phyloP scores from a whole-genome alignment of 768 basidiomycete genomes.

The Russula compacta region DNA sequence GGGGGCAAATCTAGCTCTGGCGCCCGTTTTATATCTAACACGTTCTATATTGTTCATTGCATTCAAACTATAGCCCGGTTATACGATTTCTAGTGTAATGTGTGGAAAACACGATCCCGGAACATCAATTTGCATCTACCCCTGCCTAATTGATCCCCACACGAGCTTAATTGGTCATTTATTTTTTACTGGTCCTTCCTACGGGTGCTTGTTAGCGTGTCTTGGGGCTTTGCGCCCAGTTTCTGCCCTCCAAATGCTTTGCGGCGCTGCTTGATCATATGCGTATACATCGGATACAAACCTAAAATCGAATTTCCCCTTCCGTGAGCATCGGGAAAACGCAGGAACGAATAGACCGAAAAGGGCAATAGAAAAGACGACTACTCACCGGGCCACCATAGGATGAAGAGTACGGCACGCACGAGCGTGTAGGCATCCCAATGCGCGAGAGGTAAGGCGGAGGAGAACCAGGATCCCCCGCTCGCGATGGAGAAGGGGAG shows the following conservation, averaged over 20 bases:
- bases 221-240: slow-evolving; percentile 30
- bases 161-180: not conserved
- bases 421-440: slow-evolving; percentile 33
- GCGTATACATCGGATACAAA: slow-evolving; percentile 46
- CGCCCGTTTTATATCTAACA: not conserved
- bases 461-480: slow-evolving; percentile 2
- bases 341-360: not conserved
- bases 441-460: slow-evolving; percentile 26
- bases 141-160: not conserved
- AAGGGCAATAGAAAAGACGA: slow-evolving; percentile 10
- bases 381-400: slow-evolving; percentile 83
- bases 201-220: slow-evolving; percentile 13
- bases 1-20: not conserved
- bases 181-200: not conserved
- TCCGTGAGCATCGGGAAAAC: not conserved
- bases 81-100: not conserved
- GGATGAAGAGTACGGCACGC: slow-evolving; percentile 46
- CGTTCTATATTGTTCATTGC: too few relatives aligned
- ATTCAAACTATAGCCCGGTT: not conserved
- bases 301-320: slow-evolving; percentile 24
- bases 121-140: not conserved
- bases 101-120: not conserved
- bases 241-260: slow-evolving; percentile 41
- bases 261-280: slow-evolving; percentile 50
- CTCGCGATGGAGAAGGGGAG: slow-evolving; percentile 43